phyloP scores from a whole-genome alignment of 371 early-diverging fungal genomes.

The Synchytrium microbalum region DNA sequence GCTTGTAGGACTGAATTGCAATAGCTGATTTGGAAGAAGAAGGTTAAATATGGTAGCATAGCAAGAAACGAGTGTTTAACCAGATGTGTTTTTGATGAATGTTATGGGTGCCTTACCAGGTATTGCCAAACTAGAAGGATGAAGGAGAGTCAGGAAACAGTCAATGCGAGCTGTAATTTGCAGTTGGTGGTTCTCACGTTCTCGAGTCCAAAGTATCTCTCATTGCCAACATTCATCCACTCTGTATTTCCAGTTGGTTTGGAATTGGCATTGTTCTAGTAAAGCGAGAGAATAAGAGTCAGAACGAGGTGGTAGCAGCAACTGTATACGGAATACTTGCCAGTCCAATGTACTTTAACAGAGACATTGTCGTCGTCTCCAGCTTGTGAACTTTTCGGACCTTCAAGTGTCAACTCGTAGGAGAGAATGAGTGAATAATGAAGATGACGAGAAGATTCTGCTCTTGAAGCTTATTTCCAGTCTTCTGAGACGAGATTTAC shows the following conservation, averaged over 20 bases:
- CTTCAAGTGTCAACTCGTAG: no score
- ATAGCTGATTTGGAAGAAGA: conserved; percentile 50
- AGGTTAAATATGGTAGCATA: background rate
- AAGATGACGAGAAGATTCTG: no score
- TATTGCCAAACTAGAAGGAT: conserved; percentile 72
- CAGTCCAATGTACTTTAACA: background rate
- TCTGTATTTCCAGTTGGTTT: conserved; percentile 11
- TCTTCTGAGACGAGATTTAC: no score
- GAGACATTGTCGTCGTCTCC: no score
- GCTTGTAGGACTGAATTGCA: conserved; percentile 94
- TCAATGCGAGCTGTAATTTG: background rate
- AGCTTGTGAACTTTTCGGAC: no score
- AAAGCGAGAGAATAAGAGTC: background rate
- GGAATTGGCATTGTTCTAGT: background rate
- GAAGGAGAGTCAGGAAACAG: conserved; percentile 1
- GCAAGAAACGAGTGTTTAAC: background rate
- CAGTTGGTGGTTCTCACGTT: conserved; percentile 58
- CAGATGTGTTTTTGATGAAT: conserved; percentile 3
- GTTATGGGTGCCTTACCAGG: conserved; percentile 57
- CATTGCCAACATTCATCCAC: conserved; percentile 25
- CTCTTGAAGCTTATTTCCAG: no score
- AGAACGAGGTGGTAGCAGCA: background rate
- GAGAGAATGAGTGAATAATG: no score
- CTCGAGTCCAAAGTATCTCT: conserved; percentile 79
- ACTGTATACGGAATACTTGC: background rate